phyloP scores from a whole-genome alignment of 352 stramenopile genomes.

The Phytophthora colocasiae region DNA sequence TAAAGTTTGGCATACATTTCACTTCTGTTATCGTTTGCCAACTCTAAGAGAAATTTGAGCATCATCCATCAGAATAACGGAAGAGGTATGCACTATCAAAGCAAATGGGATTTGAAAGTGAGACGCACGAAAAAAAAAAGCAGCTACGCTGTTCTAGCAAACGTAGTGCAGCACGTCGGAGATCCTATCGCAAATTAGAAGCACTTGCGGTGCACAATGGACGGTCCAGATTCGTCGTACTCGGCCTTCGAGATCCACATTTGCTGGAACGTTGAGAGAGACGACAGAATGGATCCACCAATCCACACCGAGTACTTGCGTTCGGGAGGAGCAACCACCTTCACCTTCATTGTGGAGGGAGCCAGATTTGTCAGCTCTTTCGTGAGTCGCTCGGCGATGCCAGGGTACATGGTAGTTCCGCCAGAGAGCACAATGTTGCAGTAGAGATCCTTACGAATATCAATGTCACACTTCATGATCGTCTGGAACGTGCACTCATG shows the following conservation, averaged over 20 bases:
- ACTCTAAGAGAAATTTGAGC: no score
- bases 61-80: no score
- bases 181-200: slow-evolving; percentile 69
- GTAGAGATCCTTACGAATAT: slow-evolving; percentile 95
- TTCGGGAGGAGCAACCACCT: slow-evolving; percentile 93
- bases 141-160: no score
- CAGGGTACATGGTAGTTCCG: slow-evolving; percentile 96
- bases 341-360: slow-evolving; percentile 95
- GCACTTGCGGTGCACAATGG: slow-evolving; percentile 98
- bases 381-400: slow-evolving; percentile 94
- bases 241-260: slow-evolving; percentile 99
- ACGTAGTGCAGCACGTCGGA: no score
- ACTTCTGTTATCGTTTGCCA: no score
- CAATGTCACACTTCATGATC: slow-evolving; percentile 93
- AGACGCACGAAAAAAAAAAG: no score
- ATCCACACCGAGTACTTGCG: slow-evolving; percentile 98
- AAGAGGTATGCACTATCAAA: no score
- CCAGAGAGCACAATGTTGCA: slow-evolving; percentile 97
- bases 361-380: slow-evolving; percentile 92
- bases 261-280: slow-evolving; percentile 97
- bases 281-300: slow-evolving; percentile 97
- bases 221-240: slow-evolving; percentile 97
- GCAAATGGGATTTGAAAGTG: no score
- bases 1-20: no score
- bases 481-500: slow-evolving; percentile 83